Base-by-base conservation (phyloP, 768 basidiomycete species). In the Termitomyces sp. region DNA sequence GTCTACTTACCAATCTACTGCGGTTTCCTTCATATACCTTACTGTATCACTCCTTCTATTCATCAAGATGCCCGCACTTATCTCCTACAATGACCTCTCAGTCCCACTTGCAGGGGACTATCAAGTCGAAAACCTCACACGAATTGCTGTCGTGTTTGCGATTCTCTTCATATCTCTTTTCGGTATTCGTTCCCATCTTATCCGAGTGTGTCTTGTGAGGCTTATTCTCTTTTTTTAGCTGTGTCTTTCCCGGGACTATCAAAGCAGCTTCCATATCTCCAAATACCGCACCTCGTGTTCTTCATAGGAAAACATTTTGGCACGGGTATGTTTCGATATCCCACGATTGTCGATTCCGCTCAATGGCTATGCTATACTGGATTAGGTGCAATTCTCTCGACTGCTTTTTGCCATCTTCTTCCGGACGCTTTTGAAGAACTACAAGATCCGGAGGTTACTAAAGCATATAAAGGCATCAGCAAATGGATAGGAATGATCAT, bases 301-400 rank as follows among this genome's bases (percentile, higher is more conserved):
- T 92, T 93, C 68, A 74, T 90, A n/a, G 89, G 88, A 36, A 93
- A 91, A 63, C 91, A 93, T 65, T 91, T 92, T 61, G 91, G 91
- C 33, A 92, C 91, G 13, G 83, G 85, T 82, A 39, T 22, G 65
- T 44, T 3, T n/a, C 53, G 23, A 22, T 25, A 20, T 41, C 42
- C 31, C 33, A 15, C 7, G 38, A 43, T 20, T 41, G 10, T 29
- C 20, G 7, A 18, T 23, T 16, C 43, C 33, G 22, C n/a, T 31
- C 23, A 27, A 22, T 36, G n/a, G 9, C 39, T 47, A 15, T 49
- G 38, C 46, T 7, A 16, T 15, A n/a, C 11, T 36, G 13, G 39
- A 43, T n/a, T 54, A 81, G 89, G 89, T 11, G 89, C 90, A 13
- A 93, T 93, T 32, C 67, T 93, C 4, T 84, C 90, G 3, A 93